phyloP scores from a whole-genome alignment of 2,329 filamentous ascomycete genomes.

The Diaporthe ilicicola region DNA sequence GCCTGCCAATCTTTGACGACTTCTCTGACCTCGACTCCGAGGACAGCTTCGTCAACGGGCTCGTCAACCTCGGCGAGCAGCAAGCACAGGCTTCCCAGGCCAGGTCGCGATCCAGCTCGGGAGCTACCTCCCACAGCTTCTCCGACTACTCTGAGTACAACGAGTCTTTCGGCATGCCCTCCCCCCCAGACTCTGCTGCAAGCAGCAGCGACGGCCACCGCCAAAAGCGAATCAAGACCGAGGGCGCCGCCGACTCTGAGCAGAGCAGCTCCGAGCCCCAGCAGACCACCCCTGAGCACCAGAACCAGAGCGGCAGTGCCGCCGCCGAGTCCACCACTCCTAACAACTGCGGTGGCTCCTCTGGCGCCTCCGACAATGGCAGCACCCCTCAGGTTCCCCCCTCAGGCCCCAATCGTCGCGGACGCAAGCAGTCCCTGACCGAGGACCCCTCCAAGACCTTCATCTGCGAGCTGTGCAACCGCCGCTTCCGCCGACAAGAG shows the following conservation, averaged over 20 bases:
- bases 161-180: slow-evolving; percentile 75
- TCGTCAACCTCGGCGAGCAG: slow-evolving; percentile 72
- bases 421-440: slow-evolving; percentile 97
- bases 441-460: slow-evolving; percentile 99
- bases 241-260: slow-evolving; percentile 47
- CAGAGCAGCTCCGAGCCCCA: slow-evolving; percentile 39
- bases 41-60: slow-evolving; percentile 80
- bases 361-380: slow-evolving; percentile 47
- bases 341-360: slow-evolving; percentile 44
- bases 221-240: slow-evolving; percentile 65
- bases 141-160: slow-evolving; percentile 32
- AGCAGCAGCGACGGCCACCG: slow-evolving; percentile 59
- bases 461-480: slow-evolving; percentile 94
- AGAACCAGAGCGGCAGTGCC: slow-evolving; percentile 40
- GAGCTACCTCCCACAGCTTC: slow-evolving; percentile 73
- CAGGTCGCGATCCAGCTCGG: slow-evolving; percentile 75
- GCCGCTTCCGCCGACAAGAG: slow-evolving; percentile 96
- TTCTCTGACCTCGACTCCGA: slow-evolving; percentile 92
- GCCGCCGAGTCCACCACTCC: slow-evolving; percentile 42
- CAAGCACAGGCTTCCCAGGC: slow-evolving; percentile 67
- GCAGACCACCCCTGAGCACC: slow-evolving; percentile 43
- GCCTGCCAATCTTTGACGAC: slow-evolving; percentile 80
- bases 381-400: slow-evolving; percentile 49
- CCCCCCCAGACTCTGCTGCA: slow-evolving; percentile 64
- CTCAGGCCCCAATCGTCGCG: slow-evolving; percentile 81